Evolutionary conservation across 306 rosid species (phyloP).

Genomic region (Begonia masoniana): DNA sequence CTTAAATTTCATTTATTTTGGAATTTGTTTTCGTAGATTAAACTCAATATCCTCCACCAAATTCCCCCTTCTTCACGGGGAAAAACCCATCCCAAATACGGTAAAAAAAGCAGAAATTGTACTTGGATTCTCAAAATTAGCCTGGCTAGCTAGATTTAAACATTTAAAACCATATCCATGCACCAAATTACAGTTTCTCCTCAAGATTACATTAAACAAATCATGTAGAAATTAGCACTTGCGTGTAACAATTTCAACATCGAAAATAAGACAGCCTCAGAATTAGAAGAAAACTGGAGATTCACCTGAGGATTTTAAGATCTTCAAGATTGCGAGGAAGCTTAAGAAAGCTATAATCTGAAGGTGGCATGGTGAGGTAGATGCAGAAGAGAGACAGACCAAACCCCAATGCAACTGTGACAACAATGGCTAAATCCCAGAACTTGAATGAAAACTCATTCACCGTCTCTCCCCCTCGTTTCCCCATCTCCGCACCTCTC

Average conservation of each 20-base stretch:
- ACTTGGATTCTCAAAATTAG: not conserved
- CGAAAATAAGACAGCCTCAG: not conserved
- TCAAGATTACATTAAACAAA: too few species aligned
- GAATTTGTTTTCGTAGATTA: too few species aligned
- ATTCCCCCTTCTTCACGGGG: not conserved
- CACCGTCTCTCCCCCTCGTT: slow-evolving; percentile 13
- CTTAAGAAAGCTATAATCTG: slow-evolving; percentile 97
- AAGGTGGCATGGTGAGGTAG: slow-evolving; percentile 77
- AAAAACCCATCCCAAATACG: not conserved
- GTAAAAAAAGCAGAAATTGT: not conserved
- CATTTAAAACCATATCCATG: not conserved
- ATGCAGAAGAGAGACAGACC: slow-evolving; percentile 41
- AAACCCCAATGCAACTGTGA: slow-evolving; percentile 50
- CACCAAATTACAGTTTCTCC: too few species aligned
- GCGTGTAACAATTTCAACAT: not conserved
- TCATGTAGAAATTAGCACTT: not conserved
- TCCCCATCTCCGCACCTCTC: slow-evolving; percentile 22
- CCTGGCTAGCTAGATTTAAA: not conserved
- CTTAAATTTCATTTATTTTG: too few species aligned
- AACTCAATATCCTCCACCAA: not conserved
- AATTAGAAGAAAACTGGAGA: not conserved
- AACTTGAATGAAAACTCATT: slow-evolving; percentile 36
- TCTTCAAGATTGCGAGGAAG: slow-evolving; percentile 79
- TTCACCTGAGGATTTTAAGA: slow-evolving; percentile 69
- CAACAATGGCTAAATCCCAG: slow-evolving; percentile 57